These are phyloP conservation scores for Psilocybe tampanensis DNA, from an alignment of 768 basidiomycete species.

Conservation along the genomic window DNA sequence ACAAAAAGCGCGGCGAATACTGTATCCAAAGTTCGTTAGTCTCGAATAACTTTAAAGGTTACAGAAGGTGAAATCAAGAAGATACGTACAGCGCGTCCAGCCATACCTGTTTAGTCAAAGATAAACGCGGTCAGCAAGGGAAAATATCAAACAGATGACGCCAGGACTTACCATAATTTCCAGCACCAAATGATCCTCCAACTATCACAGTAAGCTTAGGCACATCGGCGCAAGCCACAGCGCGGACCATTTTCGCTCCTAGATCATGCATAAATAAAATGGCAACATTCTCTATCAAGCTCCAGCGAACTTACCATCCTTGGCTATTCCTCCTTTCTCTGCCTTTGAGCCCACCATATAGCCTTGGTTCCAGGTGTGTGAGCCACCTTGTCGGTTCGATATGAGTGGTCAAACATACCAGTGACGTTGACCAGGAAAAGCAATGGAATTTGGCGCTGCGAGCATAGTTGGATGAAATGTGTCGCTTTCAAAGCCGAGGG, in stretches of 20 bases:
- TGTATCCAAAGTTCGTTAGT: conserved; percentile 27
- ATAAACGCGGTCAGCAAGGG: background rate
- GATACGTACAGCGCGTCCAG: conserved; percentile 82
- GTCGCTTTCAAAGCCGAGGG: conserved; percentile 93
- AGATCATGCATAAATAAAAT: background rate
- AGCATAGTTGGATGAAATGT: conserved; percentile 94
- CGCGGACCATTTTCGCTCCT: conserved; percentile 95
- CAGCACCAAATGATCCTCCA: conserved; percentile 93
- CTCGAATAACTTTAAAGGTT: background rate
- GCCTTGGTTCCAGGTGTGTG: conserved; percentile 35
- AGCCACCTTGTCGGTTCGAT: conserved; percentile 9
- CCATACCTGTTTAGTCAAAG: conserved; percentile 65
- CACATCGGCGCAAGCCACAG: conserved; percentile 91
- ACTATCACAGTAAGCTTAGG: conserved; percentile 94
- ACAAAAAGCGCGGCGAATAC: conserved; percentile 94
- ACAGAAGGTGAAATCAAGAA: background rate
- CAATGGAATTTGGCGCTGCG: conserved; percentile 86
- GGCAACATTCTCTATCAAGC: background rate
- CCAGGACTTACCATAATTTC: conserved; percentile 77
- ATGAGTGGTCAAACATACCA: conserved; percentile 40
- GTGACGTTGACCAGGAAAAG: conserved; percentile 97
- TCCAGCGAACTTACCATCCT: conserved; percentile 59
- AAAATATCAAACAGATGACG: background rate
- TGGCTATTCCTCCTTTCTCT: conserved; percentile 92
- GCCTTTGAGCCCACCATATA: conserved; percentile 99